Percentiles rank a stretch among this genome's conserved stretches.
phyloP scores from a whole-genome alignment of 2,329 filamentous ascomycete genomes.

The Diaporthe batatas region DNA sequence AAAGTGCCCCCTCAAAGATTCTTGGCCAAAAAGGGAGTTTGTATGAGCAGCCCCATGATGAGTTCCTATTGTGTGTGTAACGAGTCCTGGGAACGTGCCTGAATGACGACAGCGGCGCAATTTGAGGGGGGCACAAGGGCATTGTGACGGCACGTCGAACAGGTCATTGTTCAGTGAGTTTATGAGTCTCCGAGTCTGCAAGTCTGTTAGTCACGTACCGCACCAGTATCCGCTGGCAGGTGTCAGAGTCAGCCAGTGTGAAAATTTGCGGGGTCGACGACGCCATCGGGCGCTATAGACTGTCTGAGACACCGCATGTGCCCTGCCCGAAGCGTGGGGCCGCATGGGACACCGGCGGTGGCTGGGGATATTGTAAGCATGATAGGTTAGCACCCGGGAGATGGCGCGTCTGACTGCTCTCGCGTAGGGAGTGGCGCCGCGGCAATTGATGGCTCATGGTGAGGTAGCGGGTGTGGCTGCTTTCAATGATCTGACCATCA shows the following conservation, averaged over 20 bases:
- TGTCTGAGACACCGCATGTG: conserved; percentile 27
- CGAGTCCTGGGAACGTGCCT: conserved; percentile 12
- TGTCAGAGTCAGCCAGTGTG: neutral
- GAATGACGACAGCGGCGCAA: conserved; percentile 24
- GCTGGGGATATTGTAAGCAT: neutral
- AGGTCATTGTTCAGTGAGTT: neutral
- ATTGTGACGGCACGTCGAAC: neutral
- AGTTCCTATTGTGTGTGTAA: conserved; percentile 9
- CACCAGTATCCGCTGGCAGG: neutral
- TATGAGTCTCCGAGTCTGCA: too few species aligned
- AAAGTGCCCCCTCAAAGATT: neutral
- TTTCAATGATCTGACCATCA: conserved; percentile 2
- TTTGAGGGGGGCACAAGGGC: neutral
- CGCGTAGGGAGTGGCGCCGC: neutral
- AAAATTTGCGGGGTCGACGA: neutral
- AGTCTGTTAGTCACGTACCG: neutral
- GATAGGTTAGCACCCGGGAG: conserved; percentile 7
- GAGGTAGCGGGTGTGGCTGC: conserved; percentile 30
- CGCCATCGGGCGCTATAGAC: conserved; percentile 13
- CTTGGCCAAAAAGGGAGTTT: neutral
- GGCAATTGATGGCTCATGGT: neutral
- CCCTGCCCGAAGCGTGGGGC: conserved; percentile 14
- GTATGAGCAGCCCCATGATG: conserved; percentile 8
- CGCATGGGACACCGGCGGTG: neutral
- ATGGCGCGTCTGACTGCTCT: conserved; percentile 9